Percentiles rank a stretch among this genome's conserved stretches.
Conservation (phyloP, 345 rosid genomes). For the Citrus maxima region DNA sequence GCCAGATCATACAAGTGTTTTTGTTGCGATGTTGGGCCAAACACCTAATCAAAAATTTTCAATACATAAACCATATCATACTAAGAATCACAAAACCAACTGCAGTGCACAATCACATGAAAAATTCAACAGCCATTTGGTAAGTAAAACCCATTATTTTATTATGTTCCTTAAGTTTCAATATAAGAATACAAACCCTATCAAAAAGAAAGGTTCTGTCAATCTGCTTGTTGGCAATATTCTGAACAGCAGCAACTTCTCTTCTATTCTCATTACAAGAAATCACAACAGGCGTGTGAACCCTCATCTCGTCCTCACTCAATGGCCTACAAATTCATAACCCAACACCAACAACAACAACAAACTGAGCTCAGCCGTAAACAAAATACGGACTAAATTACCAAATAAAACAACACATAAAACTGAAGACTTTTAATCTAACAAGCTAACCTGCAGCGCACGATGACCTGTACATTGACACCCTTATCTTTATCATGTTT, state of each 20-base stretch:
- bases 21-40: conserved; percentile 91
- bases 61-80: conserved; percentile 4
- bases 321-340: conserved; percentile 55
- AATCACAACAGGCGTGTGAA: conserved; percentile 84
- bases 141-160: background rate
- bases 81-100: background rate
- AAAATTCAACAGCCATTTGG: background rate
- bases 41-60: conserved; percentile 46
- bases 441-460: conserved; percentile 82
- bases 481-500: conserved; percentile 91
- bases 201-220: conserved; percentile 93
- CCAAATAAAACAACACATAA: background rate
- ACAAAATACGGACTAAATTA: background rate
- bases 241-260: conserved; percentile 88
- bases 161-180: too few relatives aligned
- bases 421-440: background rate
- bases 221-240: conserved; percentile 92
- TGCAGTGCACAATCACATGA: background rate
- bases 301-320: conserved; percentile 74
- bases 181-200: conserved; percentile 43
- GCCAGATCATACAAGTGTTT: conserved; percentile 79
- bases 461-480: conserved; percentile 92
- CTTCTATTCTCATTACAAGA: conserved; percentile 80
- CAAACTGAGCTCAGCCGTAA: background rate
- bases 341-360: background rate